A percentile compares a stretch with the other conserved stretches of the same genome.
Conservation (phyloP, 2,329 filamentous ascomycete genomes). For the Calonectria fujianensis region DNA sequence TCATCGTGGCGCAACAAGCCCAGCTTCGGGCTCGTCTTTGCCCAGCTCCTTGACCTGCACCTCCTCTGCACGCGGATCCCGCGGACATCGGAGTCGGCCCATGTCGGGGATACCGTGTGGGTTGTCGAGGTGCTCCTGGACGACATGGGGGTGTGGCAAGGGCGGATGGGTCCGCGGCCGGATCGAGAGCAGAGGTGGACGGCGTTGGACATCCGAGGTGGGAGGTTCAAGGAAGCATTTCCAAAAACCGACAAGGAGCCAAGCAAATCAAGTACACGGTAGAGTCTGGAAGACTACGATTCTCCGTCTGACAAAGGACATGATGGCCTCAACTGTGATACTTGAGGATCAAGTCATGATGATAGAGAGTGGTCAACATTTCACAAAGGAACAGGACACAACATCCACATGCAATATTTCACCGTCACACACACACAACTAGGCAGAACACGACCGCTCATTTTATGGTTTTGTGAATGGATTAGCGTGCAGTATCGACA, state of each 20-base stretch:
- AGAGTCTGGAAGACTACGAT: slow-evolving; percentile 40
- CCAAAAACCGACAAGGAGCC: slow-evolving; percentile 22
- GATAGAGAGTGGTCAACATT: background rate
- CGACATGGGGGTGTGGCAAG: slow-evolving; percentile 68
- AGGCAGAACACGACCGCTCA: slow-evolving; percentile 36
- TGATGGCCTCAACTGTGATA: background rate
- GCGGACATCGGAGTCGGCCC: slow-evolving; percentile 52
- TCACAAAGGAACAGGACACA: background rate
- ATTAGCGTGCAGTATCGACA: slow-evolving; percentile 50
- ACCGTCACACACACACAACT: background rate
- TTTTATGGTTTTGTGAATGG: slow-evolving; percentile 45
- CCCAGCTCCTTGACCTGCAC: slow-evolving; percentile 73
- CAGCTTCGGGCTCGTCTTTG: slow-evolving; percentile 73
- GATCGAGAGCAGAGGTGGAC: slow-evolving; percentile 74
- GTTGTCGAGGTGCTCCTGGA: slow-evolving; percentile 72
- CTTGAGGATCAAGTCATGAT: background rate
- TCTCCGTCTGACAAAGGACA: background rate
- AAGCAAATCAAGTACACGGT: slow-evolving; percentile 31
- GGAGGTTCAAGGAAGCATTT: slow-evolving; percentile 65
- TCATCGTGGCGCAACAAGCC: slow-evolving; percentile 64
- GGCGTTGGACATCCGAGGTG: slow-evolving; percentile 65
- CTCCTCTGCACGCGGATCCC: slow-evolving; percentile 70
- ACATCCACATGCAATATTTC: slow-evolving; percentile 1
- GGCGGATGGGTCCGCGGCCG: slow-evolving; percentile 53
- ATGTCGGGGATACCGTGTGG: slow-evolving; percentile 60